A percentile compares a stretch with the other conserved stretches of the same genome.
Conservation (phyloP, 331 rosid genomes). For the Pyrus hybrid region DNA sequence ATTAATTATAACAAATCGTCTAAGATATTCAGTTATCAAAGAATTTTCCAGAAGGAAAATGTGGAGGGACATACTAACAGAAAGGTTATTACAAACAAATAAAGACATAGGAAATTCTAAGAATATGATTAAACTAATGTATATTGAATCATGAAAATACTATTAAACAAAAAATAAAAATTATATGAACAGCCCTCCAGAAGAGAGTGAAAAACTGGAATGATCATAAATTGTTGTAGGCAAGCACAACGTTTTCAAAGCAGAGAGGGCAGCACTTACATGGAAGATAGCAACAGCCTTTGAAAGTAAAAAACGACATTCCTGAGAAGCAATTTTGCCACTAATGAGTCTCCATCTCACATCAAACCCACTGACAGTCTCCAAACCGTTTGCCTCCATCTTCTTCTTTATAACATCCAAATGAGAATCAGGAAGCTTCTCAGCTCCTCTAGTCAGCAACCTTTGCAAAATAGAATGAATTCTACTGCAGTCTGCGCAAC, state of each 20-base stretch:
- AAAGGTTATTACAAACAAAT: background rate
- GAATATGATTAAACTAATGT: background rate
- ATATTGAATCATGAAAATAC: background rate
- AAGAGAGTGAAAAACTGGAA: background rate
- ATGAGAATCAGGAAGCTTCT: conserved; percentile 62
- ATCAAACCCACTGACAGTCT: conserved; percentile 36
- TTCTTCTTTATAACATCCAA: conserved; percentile 50
- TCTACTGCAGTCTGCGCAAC: conserved; percentile 65
- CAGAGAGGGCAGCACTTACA: conserved; percentile 32
- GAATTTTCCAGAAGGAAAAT: background rate
- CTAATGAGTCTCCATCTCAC: conserved; percentile 79
- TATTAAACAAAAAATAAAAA: background rate
- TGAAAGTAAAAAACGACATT: conserved; percentile 68
- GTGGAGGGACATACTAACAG: background rate
- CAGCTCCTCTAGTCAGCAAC: conserved; percentile 48
- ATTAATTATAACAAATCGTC: background rate
- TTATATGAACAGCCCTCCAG: background rate
- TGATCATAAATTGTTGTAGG: background rate
- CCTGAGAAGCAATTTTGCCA: conserved; percentile 79
- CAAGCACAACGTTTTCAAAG: background rate
- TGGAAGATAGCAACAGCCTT: conserved; percentile 90
- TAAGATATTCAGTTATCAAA: background rate
- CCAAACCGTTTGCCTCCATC: conserved; percentile 49
- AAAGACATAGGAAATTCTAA: background rate
- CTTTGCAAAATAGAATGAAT: conserved; percentile 70